Percentiles rank a stretch among this genome's conserved stretches.
phyloP scores from a whole-genome alignment of 139 green algal genomes.

The Coelastrella sp. region DNA sequence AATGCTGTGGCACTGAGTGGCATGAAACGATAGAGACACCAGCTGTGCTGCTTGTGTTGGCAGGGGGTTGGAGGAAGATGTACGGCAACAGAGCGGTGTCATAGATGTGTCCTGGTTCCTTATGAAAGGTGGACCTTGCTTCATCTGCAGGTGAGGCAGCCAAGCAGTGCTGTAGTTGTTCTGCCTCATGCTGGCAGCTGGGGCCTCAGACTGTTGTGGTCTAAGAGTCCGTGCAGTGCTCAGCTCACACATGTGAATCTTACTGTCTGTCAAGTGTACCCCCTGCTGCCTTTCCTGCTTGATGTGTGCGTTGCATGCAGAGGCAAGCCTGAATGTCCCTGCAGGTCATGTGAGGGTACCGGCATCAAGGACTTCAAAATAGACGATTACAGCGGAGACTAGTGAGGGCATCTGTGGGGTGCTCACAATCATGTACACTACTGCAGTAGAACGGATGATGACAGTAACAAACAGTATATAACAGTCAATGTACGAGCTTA shows the following conservation, averaged over 20 bases:
- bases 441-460: too few relatives aligned
- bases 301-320: neutral
- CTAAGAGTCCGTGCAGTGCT: too few relatives aligned
- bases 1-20: too few relatives aligned
- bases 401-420: too few relatives aligned
- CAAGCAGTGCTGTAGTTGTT: neutral
- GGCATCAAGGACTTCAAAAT: slow-evolving; percentile 30
- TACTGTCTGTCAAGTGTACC: neutral
- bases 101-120: slow-evolving; percentile 4
- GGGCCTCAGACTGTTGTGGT: too few relatives aligned
- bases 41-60: neutral
- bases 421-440: too few relatives aligned
- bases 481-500: too few relatives aligned
- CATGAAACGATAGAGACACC: neutral
- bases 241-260: neutral
- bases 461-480: too few relatives aligned
- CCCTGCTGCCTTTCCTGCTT: neutral
- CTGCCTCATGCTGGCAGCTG: too few relatives aligned
- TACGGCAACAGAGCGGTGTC: slow-evolving; percentile 13
- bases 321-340: slow-evolving; percentile 31
- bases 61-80: slow-evolving; percentile 11
- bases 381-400: slow-evolving; percentile 19
- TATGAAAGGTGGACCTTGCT: slow-evolving; percentile 29
- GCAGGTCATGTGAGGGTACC: slow-evolving; percentile 14
- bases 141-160: slow-evolving; percentile 24